Base-by-base conservation (phyloP, 2,329 filamentous ascomycete genomes). In the Ceratocystis cubensis region DNA sequence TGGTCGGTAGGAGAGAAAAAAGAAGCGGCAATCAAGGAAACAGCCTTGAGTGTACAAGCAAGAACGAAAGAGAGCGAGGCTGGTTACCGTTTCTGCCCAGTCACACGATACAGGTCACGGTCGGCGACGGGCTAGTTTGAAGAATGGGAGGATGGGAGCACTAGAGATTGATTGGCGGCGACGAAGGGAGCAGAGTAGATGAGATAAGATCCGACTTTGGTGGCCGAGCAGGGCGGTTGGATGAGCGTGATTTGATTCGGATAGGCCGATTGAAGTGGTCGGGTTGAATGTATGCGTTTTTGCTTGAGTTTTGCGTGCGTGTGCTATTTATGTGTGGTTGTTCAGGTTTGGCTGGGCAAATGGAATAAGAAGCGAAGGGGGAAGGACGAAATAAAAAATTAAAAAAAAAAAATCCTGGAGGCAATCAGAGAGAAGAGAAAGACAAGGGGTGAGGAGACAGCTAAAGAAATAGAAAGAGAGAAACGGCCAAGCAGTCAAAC, bases 1-100 rank as follows among this genome's bases (percentile, higher is more conserved):
- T 15, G 25, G 64, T 45, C 66, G 69, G 67, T 68, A 63, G 15
- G 64, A 69, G 46, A 66, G 68, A 66, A 46, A 66, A 65, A 57
- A 41, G 30, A 41, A 41, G 37, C 37, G 37, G 37, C 37, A 41
- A 41, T 15, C 37, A 15, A 41, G 37, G 37, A 15, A 41, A 13
- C 10, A 41, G 37, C 10, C 37, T 41, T 41, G 37, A 41, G 37
- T 3, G 37, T 41, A 41, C 37, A 41, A 41, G 10, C 10, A 41
- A 41, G 37, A 41, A 41, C 37, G 37, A 25, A 10, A 56, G 46
- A 17, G 33, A 48, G 30, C n/a, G 45, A 33, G 22, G 20, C 33
- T 17, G 44, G 7, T 37, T 6, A 15, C 25, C 44, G 61, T 30
- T 46, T 50, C 25, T 20, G 30, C 13, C 15, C 22, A 48, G 41